Base-by-base conservation (phyloP, 176 grass and related monocot genomes). In the Carex cristatella region DNA sequence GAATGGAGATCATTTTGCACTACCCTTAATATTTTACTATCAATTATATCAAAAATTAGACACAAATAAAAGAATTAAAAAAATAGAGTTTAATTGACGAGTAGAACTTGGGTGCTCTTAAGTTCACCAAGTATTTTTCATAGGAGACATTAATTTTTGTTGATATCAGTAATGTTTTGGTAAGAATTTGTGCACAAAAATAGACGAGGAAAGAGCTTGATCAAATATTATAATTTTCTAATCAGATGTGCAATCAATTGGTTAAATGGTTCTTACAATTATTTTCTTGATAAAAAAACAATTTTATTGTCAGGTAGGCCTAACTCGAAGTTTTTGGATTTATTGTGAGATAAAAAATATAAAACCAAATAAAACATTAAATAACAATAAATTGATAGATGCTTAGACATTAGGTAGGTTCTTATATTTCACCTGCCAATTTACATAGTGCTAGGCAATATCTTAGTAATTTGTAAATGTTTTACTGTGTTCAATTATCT, bases 171-270 rank as follows among this genome's bases (percentile, higher is more conserved):
- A 68, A 35, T 38, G 69, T 72, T 72, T 46, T 23, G 16, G 40
- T 46, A 19, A 48, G 18, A 48, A 48, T 44, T 23, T 72, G 69
- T 32, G 14, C 65, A 68, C 33, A 68, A 68, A 68, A 68, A 49
- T 49, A 49, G 32, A 68, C 65, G 5, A 15, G 31, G 65, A 14
- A 15, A 7, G 35, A 70, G 35, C 67, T 40, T 40, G 44, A 44
- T 70, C 38, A 40, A 18, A 18, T 13, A 13, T 69, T 69, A 18
- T 7, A 48, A 48, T 69, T 69, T 16, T 70, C 67, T 42, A 44
- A 70, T 70, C 67, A 70, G 32, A 70, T 70, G 67, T 70, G 16
- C 6, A n/a, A 70, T 70, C 15, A 70, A 70, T 70, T 44, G 35
- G 67, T 70, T 70, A 38, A 42, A 70, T 70, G 14, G 35, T 70